Base-by-base conservation (phyloP, 2,329 filamentous ascomycete genomes). In the Colletotrichum falcatum region DNA sequence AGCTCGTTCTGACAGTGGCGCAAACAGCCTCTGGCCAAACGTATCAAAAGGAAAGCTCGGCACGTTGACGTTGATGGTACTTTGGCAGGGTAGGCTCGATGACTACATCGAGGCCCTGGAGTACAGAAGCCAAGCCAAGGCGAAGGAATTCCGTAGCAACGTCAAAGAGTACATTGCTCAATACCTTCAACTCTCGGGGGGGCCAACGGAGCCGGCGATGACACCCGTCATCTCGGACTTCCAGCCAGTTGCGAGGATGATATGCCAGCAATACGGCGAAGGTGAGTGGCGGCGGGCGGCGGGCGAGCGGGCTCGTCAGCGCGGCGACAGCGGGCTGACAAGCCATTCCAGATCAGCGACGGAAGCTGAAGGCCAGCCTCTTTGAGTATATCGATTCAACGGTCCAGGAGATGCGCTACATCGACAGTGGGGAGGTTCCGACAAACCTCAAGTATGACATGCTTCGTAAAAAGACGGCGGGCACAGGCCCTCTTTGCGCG, bases 61-160 rank as follows among this genome's bases (percentile, higher is more conserved):
- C 23, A 59, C 61, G 3, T 35, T 72, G 42, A 54, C 68, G 11
- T 18, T 61, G 39, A 67, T 67, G 62, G 60, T 72, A 35, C 59
- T 71, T 23, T 72, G 71, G 71, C 68, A 71, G 49, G 71, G 71
- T 12, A 44, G 53, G 14, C 67, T 72, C 42, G 71, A 72, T 54
- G 71, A 72, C 49, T 44, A 64, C 60, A 66, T 72, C 18, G 71
- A 72, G 42, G 20, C 33, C n/a, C 44, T 67, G n/a, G 67, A 72
- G 26, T 59, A 51, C n/a, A 14, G 58, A 35, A 58, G 56, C 44
- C 49, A 48, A 26, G 56, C 53, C 28, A 58, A 30, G 39, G 62
- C 70, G 18, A 48, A 56, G 26, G 56, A 70, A 2, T 71, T 72
- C 14, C 53, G 67, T 26, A 33, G n/a, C 49, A 61, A 54, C 14